phyloP scores from a whole-genome alignment of 805 yeast genomes.

The Yamadazyma nakazawae region DNA sequence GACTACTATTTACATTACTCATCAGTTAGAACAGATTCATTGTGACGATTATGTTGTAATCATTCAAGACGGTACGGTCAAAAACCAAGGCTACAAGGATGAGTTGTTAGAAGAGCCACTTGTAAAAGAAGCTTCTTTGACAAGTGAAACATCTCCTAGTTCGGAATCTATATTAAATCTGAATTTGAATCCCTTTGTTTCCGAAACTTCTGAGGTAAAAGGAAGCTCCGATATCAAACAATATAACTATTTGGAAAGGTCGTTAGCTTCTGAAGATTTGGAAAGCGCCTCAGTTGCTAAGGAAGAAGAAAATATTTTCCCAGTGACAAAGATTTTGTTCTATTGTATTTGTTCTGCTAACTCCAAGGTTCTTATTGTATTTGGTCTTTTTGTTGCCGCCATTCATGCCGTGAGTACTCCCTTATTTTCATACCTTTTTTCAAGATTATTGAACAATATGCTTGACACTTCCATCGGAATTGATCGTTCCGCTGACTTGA shows the following conservation, averaged over 20 bases:
- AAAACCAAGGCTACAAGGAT: constrained; percentile 16
- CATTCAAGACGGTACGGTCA: constrained; percentile 57
- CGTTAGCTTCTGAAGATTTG: constrained; percentile 22
- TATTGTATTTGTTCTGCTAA: constrained; percentile 18
- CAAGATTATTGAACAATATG: constrained; percentile 65
- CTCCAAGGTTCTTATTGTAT: constrained; percentile 22
- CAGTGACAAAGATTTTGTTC: constrained; percentile 22
- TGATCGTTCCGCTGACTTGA: constrained; percentile 27
- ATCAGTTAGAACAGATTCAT: constrained; percentile 60
- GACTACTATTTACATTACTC: constrained; percentile 82
- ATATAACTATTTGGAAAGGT: constrained; percentile 19
- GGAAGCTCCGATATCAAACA: constrained; percentile 1
- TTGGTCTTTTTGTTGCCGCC: constrained; percentile 55
- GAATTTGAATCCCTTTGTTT: not conserved
- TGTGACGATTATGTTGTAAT: constrained; percentile 55
- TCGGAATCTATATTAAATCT: not conserved
- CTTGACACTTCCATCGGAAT: constrained; percentile 42
- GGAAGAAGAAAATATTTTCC: constrained; percentile 15
- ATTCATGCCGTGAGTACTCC: constrained; percentile 69
- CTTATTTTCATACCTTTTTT: constrained; percentile 70
- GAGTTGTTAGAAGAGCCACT: constrained; percentile 8
- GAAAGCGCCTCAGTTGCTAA: constrained; percentile 10
- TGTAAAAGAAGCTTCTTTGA: constrained; percentile 3
- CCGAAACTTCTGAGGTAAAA: not conserved
- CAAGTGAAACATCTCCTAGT: not conserved